Base-by-base conservation (phyloP, 2,329 filamentous ascomycete genomes). In the Colletotrichum sp. region DNA sequence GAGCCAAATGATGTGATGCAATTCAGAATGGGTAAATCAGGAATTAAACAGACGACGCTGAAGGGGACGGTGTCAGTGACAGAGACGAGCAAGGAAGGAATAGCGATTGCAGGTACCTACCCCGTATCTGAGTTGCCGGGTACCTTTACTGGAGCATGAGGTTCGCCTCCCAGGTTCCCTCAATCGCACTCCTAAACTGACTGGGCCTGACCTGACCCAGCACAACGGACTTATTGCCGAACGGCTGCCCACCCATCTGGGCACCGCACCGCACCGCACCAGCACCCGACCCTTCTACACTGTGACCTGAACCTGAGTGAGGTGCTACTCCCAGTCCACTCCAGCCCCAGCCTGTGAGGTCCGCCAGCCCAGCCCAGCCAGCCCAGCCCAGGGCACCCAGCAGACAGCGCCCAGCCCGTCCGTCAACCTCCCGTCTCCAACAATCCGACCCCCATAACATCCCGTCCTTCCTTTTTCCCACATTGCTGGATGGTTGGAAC, bases 141-240 rank as follows among this genome's bases (percentile, higher is more conserved):
- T 52, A 8, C 12, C 16, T 18, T 10, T 44, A 44, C 18, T 52
- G 44, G 10, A 52, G n/a, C 44, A 52, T 21, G n/a, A 52, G 44
- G 44, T 52, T 59, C 30, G n/a, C 34, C 63, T 39, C 34, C 63
- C 24, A 36, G 63, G 63, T 36, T 16, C 36, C 18, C 63, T 44
- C 63, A 3, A 7, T 16, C 21, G n/a, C 39, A 44, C 39, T 52
- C 18, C n/a, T 52, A 12, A 13, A 21, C 44, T 52, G 44, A 49
- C 44, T 8, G 18, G 44, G 2, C 49, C 30, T 32, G 66, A 34
- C 34, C 64, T 32, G 9, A 34, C 71, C 69, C 69, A 74, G 71
- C 71, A 49, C 39, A 65, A 69, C 74, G 71, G 74, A 49, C 71
- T 76, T 69, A 64, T 70, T 76, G 74, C 74, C 74, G 74, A 76